Conservation (phyloP, 441 rosid genomes). For the Erodium trifolium region DNA sequence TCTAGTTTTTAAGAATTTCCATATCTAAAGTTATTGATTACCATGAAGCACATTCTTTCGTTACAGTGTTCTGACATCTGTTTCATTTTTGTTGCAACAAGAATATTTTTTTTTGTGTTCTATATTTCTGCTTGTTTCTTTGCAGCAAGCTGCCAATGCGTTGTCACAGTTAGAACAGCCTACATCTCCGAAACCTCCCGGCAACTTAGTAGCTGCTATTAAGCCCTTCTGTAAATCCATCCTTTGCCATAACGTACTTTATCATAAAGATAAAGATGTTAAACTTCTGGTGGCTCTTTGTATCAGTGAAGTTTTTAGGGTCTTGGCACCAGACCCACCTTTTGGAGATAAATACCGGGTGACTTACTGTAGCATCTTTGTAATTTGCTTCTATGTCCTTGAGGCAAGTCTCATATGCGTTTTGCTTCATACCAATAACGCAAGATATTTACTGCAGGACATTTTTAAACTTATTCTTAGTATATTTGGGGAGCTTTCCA, state of each 20-base stretch:
- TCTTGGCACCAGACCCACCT: constrained; percentile 77
- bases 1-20: background rate
- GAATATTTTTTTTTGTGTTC: background rate
- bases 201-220: constrained; percentile 36
- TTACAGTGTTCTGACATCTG: background rate
- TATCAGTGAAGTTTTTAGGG: constrained; percentile 59
- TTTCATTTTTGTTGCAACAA: background rate
- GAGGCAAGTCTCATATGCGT: constrained; percentile 1
- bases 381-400: constrained; percentile 4
- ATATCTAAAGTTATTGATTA: background rate
- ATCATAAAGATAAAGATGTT: constrained; percentile 61
- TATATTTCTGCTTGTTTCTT: constrained; percentile 2
- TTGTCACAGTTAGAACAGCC: constrained; percentile 70
- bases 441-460: constrained; percentile 38
- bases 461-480: constrained; percentile 54
- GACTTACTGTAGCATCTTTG: constrained; percentile 10
- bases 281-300: constrained; percentile 67
- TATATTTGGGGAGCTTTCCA: constrained; percentile 58
- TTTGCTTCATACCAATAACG: constrained; percentile 1
- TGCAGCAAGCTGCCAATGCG: constrained; percentile 59
- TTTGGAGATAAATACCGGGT: constrained; percentile 72
- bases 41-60: background rate
- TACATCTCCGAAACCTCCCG: constrained; percentile 27
- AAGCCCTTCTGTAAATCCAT: constrained; percentile 50
- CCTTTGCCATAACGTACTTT: constrained; percentile 48